phyloP scores from a whole-genome alignment of 768 basidiomycete genomes.

The Clavulina sp. region DNA sequence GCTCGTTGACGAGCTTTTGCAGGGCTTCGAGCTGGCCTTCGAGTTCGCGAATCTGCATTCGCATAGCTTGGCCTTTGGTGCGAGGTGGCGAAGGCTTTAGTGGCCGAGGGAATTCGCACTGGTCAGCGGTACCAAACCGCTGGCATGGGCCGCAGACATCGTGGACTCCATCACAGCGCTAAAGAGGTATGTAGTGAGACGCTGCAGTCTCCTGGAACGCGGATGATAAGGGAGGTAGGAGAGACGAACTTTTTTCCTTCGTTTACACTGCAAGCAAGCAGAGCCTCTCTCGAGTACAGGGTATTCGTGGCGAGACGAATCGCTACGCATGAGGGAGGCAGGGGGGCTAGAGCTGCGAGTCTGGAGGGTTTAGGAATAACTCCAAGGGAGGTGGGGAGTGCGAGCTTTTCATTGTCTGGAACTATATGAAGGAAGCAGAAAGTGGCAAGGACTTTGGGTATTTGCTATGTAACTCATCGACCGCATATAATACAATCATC shows the following conservation, averaged over 20 bases:
- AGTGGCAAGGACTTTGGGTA: no score
- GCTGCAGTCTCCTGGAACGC: background rate
- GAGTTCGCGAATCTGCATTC: background rate
- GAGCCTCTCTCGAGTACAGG: background rate
- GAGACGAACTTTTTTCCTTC: background rate
- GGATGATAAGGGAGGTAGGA: background rate
- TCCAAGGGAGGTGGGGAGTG: no score
- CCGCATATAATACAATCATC: no score
- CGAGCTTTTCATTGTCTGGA: no score
- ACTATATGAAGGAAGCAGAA: no score
- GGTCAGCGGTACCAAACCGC: background rate
- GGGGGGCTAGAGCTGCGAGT: background rate
- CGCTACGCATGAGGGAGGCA: no score
- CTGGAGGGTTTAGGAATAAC: background rate
- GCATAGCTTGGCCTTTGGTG: background rate
- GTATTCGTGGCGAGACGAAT: background rate
- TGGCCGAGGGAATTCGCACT: background rate
- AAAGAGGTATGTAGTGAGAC: background rate
- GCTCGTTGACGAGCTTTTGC: background rate
- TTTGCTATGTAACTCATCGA: no score
- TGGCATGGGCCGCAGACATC: background rate
- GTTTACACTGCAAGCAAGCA: background rate
- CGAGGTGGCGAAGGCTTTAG: background rate
- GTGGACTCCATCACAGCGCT: slow-evolving; percentile 1
- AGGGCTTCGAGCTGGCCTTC: background rate